Evolutionary conservation across 2,329 filamentous ascomycete species (phyloP).

Genomic region (Verticillium zaregamsianum): DNA sequence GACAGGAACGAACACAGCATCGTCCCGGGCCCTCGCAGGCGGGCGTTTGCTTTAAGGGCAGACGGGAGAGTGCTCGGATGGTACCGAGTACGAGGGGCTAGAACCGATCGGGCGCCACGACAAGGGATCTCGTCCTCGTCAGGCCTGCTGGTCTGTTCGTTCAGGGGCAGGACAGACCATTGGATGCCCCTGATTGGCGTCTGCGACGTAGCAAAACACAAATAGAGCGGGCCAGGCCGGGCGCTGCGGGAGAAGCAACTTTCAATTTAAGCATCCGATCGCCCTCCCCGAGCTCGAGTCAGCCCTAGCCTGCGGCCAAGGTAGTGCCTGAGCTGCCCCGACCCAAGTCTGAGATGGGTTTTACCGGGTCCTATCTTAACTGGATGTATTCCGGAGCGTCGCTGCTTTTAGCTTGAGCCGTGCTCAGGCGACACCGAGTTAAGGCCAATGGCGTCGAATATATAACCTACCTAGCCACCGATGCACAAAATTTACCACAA

Average conservation of each 20-base stretch:
- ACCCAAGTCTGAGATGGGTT: too few relatives aligned
- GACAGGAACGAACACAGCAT: background rate
- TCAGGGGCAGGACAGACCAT: background rate
- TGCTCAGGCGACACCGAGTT: too few relatives aligned
- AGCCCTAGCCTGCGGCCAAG: background rate
- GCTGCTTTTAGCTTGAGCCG: too few relatives aligned
- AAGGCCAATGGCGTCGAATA: too few relatives aligned
- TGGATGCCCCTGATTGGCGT: background rate
- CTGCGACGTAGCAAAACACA: background rate
- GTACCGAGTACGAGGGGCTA: background rate
- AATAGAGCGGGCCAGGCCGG: background rate
- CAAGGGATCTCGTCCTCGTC: background rate
- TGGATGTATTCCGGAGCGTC: too few relatives aligned
- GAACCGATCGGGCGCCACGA: background rate
- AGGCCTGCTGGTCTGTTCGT: background rate
- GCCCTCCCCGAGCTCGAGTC: slow-evolving; percentile 5
- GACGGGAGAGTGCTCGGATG: background rate
- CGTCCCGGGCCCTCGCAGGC: background rate
- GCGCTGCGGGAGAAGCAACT: background rate
- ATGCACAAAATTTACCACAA: too few relatives aligned
- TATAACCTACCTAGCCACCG: too few relatives aligned
- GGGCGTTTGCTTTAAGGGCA: background rate
- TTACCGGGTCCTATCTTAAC: too few relatives aligned
- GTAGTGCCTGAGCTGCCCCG: too few relatives aligned
- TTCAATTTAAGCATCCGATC: background rate